Conservation (phyloP, 2,329 filamentous ascomycete species). For the Ustilaginoidea virens region DNA sequence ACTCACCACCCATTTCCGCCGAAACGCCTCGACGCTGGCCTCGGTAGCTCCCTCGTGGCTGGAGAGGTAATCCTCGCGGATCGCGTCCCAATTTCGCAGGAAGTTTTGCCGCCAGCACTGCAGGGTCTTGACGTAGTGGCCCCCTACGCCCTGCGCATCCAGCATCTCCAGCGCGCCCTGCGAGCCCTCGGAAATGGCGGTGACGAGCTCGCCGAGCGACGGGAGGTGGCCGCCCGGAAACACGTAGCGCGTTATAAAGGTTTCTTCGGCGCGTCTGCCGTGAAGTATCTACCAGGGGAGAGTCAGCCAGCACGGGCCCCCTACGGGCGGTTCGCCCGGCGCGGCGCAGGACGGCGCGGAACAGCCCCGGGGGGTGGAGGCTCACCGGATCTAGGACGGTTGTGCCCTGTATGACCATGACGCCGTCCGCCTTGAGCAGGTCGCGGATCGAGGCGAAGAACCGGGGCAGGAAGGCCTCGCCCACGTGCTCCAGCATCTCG, state of each 20-base stretch:
- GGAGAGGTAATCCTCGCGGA: too few relatives aligned
- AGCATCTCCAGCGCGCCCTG: constrained; percentile 56
- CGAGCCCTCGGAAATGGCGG: constrained; percentile 51
- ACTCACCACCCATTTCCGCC: too few relatives aligned
- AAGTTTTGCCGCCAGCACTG: constrained; percentile 80
- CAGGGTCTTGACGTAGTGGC: constrained; percentile 51
- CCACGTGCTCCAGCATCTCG: constrained; percentile 47
- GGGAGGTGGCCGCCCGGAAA: constrained; percentile 86
- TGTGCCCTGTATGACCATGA: constrained; percentile 23
- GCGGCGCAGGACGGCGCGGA: constrained; percentile 51
- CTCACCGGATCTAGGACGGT: constrained; percentile 42
- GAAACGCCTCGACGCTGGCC: too few relatives aligned
- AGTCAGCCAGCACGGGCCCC: too few relatives aligned
- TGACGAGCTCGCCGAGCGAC: constrained; percentile 60
- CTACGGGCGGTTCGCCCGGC: constrained; percentile 55
- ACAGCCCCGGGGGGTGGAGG: constrained; percentile 51
- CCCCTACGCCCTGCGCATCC: constrained; percentile 53
- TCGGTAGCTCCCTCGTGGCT: too few relatives aligned
- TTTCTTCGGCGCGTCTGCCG: constrained; percentile 62
- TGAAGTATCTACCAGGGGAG: constrained; percentile 50
- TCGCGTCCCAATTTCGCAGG: too few relatives aligned
- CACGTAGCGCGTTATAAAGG: constrained; percentile 74
- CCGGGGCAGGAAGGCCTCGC: constrained; percentile 43
- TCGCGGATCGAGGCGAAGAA: constrained; percentile 41
- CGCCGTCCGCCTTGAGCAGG: constrained; percentile 33